Conservation (phyloP, 106 monocot species). For the Apostasia shenzhenica region DNA sequence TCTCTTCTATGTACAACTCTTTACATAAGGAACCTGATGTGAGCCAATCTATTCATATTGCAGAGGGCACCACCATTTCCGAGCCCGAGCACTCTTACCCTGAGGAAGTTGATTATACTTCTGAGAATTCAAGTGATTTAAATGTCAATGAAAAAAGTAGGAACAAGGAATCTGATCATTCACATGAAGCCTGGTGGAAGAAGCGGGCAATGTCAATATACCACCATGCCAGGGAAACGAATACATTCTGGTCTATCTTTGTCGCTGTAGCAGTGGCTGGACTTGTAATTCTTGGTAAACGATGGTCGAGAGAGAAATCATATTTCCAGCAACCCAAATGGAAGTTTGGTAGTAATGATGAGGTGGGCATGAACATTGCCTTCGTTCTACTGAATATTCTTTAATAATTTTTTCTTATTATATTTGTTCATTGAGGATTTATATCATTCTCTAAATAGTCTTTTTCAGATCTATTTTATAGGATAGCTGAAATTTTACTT, state of each 20-base stretch:
- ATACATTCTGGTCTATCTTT: constrained; percentile 56
- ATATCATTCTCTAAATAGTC: no score
- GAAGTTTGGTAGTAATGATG: constrained; percentile 18
- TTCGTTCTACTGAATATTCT: no score
- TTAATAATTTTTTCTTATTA: no score
- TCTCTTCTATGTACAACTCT: constrained; percentile 14
- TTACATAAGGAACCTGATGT: constrained; percentile 18
- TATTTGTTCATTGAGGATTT: no score
- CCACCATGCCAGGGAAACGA: constrained; percentile 40
- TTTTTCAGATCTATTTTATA: no score
- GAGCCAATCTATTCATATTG: constrained; percentile 5
- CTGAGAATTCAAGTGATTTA: constrained; percentile 16
- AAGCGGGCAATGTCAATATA: constrained; percentile 34
- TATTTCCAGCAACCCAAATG: constrained; percentile 43
- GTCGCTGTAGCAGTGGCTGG: constrained; percentile 62
- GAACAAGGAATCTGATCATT: background rate
- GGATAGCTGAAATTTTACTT: no score
- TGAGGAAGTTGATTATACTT: constrained; percentile 10
- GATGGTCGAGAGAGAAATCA: constrained; percentile 45
- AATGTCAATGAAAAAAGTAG: constrained; percentile 16
- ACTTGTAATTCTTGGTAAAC: constrained; percentile 45
- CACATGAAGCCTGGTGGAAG: constrained; percentile 61
- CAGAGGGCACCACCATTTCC: constrained; percentile 6
- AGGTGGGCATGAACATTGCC: constrained; percentile 20
- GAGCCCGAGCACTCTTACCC: constrained; percentile 16